Percentiles rank a stretch among this genome's conserved stretches.
These are phyloP conservation scores for Plenodomus tracheiphilus DNA, from an alignment of 2,329 filamentous ascomycete species.

Conservation along the genomic window DNA sequence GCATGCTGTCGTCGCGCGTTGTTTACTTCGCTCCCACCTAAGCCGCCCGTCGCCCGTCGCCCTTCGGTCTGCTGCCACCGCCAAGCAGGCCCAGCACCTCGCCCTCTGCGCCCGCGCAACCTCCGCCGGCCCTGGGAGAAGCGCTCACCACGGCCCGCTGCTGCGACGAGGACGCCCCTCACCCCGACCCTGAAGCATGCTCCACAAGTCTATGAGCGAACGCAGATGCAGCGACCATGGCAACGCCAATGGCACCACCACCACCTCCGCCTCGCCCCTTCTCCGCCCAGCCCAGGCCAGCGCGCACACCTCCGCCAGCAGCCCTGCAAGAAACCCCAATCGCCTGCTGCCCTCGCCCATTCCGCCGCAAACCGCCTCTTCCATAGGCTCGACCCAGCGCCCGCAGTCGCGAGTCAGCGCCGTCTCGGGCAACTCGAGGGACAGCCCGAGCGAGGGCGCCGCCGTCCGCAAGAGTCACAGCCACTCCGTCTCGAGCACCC, in stretches of 20 bases:
- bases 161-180: constrained; percentile 26
- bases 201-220: constrained; percentile 35
- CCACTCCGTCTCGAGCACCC: constrained; percentile 41
- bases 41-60: constrained; percentile 19
- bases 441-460: constrained; percentile 29
- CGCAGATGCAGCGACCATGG: constrained; percentile 30
- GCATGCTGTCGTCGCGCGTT: constrained; percentile 30
- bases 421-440: constrained; percentile 28
- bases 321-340: constrained; percentile 11
- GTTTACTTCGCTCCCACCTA: constrained; percentile 34
- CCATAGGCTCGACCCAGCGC: constrained; percentile 32
- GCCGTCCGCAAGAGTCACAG: constrained; percentile 36
- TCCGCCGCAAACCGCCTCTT: constrained; percentile 35
- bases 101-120: constrained; percentile 15
- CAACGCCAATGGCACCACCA: constrained; percentile 1
- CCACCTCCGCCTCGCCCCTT: constrained; percentile 8
- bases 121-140: constrained; percentile 11
- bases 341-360: constrained; percentile 39
- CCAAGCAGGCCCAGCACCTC: constrained; percentile 18
- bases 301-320: constrained; percentile 10
- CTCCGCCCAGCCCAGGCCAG: constrained; percentile 19
- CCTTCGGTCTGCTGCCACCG: constrained; percentile 6
- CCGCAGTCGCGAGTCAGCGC: constrained; percentile 37
- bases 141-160: constrained; percentile 14
- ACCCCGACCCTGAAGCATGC: constrained; percentile 27